These are phyloP conservation scores for Monosporascus cannonballus DNA, from an alignment of 2,329 filamentous ascomycete genomes.

Conservation along the genomic window DNA sequence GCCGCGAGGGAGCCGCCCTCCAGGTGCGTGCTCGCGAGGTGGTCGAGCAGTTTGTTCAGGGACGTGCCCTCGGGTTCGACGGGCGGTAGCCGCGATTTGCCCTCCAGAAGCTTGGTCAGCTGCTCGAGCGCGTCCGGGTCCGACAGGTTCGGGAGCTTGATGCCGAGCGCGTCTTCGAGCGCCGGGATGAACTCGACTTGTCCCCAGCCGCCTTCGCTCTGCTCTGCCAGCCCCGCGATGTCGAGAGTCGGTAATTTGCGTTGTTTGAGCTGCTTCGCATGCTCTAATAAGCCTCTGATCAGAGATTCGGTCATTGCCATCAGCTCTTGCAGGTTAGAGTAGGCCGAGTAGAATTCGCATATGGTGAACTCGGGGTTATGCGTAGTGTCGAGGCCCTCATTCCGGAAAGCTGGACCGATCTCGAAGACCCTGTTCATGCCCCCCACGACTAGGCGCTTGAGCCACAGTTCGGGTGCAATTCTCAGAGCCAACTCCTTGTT, in stretches of 20 bases:
- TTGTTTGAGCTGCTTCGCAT: slow-evolving; percentile 39
- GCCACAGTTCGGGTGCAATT: slow-evolving; percentile 90
- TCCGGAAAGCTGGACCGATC: slow-evolving; percentile 86
- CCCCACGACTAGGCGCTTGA: slow-evolving; percentile 86
- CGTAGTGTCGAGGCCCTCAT: slow-evolving; percentile 84
- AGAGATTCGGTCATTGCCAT: slow-evolving; percentile 71
- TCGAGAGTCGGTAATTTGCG: slow-evolving; percentile 39
- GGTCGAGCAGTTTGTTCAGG: slow-evolving; percentile 68
- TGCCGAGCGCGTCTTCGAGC: slow-evolving; percentile 62
- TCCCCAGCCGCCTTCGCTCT: slow-evolving; percentile 51
- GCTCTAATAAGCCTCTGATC: slow-evolving; percentile 51
- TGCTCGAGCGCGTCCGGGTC: slow-evolving; percentile 49
- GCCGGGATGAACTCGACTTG: slow-evolving; percentile 77
- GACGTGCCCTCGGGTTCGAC: slow-evolving; percentile 42
- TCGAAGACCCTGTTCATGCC: slow-evolving; percentile 88
- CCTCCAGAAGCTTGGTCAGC: slow-evolving; percentile 45
- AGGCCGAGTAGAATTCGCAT: slow-evolving; percentile 93
- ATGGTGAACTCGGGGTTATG: slow-evolving; percentile 98
- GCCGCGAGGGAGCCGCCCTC: slow-evolving; percentile 63
- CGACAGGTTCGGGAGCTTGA: slow-evolving; percentile 59
- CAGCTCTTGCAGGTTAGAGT: slow-evolving; percentile 68
- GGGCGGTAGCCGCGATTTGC: slow-evolving; percentile 62
- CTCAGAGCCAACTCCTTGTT: slow-evolving; percentile 68
- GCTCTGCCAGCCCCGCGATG: slow-evolving; percentile 38
- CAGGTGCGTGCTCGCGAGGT: slow-evolving; percentile 68